Base-by-base conservation (phyloP, 108 stramenopile genomes). In the Cyclotella atomus region DNA sequence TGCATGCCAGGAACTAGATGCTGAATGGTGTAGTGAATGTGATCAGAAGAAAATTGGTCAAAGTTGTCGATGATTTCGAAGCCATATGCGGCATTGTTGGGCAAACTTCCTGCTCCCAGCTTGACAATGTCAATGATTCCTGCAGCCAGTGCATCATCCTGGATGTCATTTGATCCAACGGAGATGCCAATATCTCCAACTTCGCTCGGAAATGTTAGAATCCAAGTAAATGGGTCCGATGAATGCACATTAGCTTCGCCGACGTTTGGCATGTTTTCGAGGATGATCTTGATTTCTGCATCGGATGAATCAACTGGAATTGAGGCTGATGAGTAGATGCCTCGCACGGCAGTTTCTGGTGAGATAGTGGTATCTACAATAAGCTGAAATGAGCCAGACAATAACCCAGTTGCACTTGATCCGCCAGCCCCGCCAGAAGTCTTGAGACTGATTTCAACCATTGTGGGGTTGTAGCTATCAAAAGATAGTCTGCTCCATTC, bases 191-290 rank as follows among this genome's bases (percentile, higher is more conserved):
- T 35, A 17, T 89, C 75, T 56, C 95, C 95, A 20, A 89, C 60
- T 24, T 89, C 86, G 55, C 84, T 82, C 14, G 83, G 49, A 62
- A 91, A 95, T 0, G 89, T 88, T 30, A 95, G 70, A 16, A 50
- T 73, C 83, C 83, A 83, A 14, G 73, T 49, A 16, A 79, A 66
- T 9, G 80, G 66, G 19, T 65, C 77, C 47, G 69, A 52, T 25
- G 57, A 59, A 17, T 54, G 60, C n/a, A 93, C 91, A 19, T 84
- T 55, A 20, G 94, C 95, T 30, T 88, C 87, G 14, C 84, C 90
- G 16, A 96, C 73, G 77, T 85, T 92, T 43, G 85, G 71, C 24
- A 96, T 73, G 47, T 87, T 84, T 71, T 96, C 91, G 21, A 96
- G 56, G 21, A 85, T 80, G 2, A 81, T 89, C 41, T 91, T 80